Evolutionary conservation across 371 early-diverging fungal genomes (phyloP), one percentile per base, ranked within the genome.

Genomic region (Mortierella sp.): DNA sequence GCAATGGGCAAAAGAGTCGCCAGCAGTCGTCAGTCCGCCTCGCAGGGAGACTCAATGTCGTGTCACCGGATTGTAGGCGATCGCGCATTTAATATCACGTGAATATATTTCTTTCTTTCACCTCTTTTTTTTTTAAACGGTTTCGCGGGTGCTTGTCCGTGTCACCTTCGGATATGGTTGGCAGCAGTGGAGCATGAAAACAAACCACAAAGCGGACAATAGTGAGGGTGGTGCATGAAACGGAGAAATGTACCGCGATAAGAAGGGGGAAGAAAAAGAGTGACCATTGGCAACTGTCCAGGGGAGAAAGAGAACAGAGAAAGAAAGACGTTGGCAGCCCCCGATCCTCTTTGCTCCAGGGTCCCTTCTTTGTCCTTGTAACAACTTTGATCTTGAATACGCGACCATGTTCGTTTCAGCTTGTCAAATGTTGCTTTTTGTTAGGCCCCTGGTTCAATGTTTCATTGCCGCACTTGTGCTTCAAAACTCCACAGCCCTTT

Each of bases 21-120:
- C 57, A 57, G 34, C 34, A 61, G 61, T 61, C 67, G 67, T 67
- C 67, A 61, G 67, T 67, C 67, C 24, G 0, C 21, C 21, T 21
- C 24, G 13, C 14, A 10, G 10, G 21, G 10, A 8, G 24, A 2
- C 19, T 4, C 19, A 5, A 19, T 5, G 5, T 19, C 21, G 34
- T 21, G 67, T 67, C 67, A 19, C 67, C 40, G 67, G 21, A 67
- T 21, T 37, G 9, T 21, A 21, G 21, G 6, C 21, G 2, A 40
- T 67, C 67, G 67, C 11, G 1, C 5, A 11, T 24, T 40, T 67
- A 67, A 67, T 34, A 19, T 61, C 67, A 24, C 37, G 67, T 64
- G 64, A 28, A 4, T 28, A 13, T 28, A 6, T 10, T 5, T 55
- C 31, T 14, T n/a, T n/a, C 10, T 0, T 13, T 3, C 31, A 3